Base-by-base conservation (phyloP, 768 basidiomycete genomes). In the Boletus huronensis region DNA sequence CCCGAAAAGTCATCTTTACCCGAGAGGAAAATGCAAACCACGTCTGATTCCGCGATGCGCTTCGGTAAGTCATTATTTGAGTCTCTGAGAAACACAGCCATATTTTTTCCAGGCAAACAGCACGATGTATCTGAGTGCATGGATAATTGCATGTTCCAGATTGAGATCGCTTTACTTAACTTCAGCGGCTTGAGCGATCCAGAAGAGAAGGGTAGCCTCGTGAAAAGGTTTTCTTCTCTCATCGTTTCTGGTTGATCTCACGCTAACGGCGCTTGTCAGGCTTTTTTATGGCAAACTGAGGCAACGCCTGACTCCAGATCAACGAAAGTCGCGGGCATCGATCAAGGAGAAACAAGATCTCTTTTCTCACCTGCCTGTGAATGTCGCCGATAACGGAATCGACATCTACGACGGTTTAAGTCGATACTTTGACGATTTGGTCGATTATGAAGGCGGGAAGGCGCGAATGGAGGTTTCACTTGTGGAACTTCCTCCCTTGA, bases 91-190 rank as follows among this genome's bases (percentile, higher is more conserved):
- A 36, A 48, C 32, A 17, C 19, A 21, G 14, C 39, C 46, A 38
- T 23, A 65, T 39, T 28, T 44, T 55, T 53, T 8, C 36, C 53
- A 93, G 94, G 96, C 6, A 88, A 89, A 63, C 97, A 99, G 64
- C 96, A 99, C 65, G 97, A 99, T 68, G 95, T 98, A 13, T 88
- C 96, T 0, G 97, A 99, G 72, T 98, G 96, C 72, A 93, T 98
- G 88, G 96, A 98, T 72, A 98, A 98, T 64, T 95, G 95, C 75
- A 89, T 99, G 79, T 97, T 97, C 74, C 97, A 98, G 71, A 93
- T 98, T 48, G 97, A 99, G 71, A 88, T 92, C 5, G 94, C 93
- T 1, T 69, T 93, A 44, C 76, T 93, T 36, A 89, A 89, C 63
- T 88, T 93, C 56, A 82, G 82, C 48, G 65, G 59, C 10, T 35